Base-by-base conservation (phyloP, 1,284 basidiomycete species). In the Rugosomyces carneus region DNA sequence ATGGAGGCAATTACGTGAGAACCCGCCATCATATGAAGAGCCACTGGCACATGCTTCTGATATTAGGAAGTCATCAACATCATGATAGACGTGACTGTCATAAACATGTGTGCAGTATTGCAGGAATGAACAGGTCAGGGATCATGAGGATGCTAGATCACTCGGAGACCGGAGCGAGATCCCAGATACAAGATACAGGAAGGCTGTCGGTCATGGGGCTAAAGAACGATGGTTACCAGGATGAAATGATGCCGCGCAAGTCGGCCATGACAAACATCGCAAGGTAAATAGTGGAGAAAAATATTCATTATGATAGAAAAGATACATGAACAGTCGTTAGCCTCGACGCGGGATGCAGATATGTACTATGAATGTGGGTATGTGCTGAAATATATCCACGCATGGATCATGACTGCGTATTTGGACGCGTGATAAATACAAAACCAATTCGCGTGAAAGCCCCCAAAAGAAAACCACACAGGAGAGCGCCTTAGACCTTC, bases 401-500 rank as follows among this genome's bases (percentile, higher is more conserved):
- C 5, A 15, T 34, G n/a, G 15, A 13, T 16, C 31, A 34, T 34
- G 31, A 34, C 31, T 34, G 31, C 31, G 31, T 34, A n/a, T 29
- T 29, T 3, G 21, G 21, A 23, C 27, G 31, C 31, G 31, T 15
- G 13, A 34, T 34, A 34, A 34, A 34, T 34, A 34, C 31, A 16
- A 34, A 34, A 34, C 31, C 31, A 5, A 15, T n/a, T 16, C 31
- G 15, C 31, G n/a, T 15, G 13, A 16, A 34, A 34, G 15, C 5
- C n/a, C 31, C 31, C 13, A 16, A 13, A 34, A 34, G 13, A 16
- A 34, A 16, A 16, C 15, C 13, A 29, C 9, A 29, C 3, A 15
- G 5, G 31, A 34, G 1, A 15, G n/a, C 3, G 5, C 5, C n/a
- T 44, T 36, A 50, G 8, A 42, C 48, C 40, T 46, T 43, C 37